Percentiles rank a stretch among this genome's conserved stretches.
Conservation (phyloP, 805 yeast genomes). For the Yamadazyma phyllophila region DNA sequence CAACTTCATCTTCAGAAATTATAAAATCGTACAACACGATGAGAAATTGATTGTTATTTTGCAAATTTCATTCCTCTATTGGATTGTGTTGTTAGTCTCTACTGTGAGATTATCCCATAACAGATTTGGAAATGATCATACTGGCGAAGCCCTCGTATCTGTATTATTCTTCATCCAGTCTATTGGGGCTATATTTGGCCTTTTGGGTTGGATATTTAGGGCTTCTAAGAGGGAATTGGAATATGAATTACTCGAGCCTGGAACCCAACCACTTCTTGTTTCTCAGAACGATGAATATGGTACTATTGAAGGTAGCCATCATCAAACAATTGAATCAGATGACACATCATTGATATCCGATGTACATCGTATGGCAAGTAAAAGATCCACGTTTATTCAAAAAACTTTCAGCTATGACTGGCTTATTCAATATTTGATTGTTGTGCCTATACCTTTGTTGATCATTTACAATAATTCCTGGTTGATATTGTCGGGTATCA, state of each 20-base stretch:
- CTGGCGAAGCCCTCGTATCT: constrained; percentile 52
- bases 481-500: constrained; percentile 59
- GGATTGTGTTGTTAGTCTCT: constrained; percentile 51
- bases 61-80: constrained; percentile 53
- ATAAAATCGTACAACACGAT: constrained; percentile 40
- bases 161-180: constrained; percentile 48
- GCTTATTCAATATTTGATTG: constrained; percentile 67
- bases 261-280: constrained; percentile 29
- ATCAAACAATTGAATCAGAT: constrained; percentile 10
- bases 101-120: constrained; percentile 50
- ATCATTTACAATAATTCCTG: constrained; percentile 55
- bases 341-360: constrained; percentile 24
- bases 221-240: constrained; percentile 10
- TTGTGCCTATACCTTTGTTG: constrained; percentile 64
- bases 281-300: constrained; percentile 18
- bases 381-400: constrained; percentile 12
- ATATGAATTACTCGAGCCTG: constrained; percentile 12
- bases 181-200: constrained; percentile 49
- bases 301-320: constrained; percentile 14
- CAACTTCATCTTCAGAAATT: constrained; percentile 30
- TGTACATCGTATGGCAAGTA: constrained; percentile 14
- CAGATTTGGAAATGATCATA: constrained; percentile 41
- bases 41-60: constrained; percentile 41
- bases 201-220: constrained; percentile 44
- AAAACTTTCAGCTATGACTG: constrained; percentile 70